phyloP scores from a whole-genome alignment of 129 eudicot species.

The Pulicaria dysenterica region DNA sequence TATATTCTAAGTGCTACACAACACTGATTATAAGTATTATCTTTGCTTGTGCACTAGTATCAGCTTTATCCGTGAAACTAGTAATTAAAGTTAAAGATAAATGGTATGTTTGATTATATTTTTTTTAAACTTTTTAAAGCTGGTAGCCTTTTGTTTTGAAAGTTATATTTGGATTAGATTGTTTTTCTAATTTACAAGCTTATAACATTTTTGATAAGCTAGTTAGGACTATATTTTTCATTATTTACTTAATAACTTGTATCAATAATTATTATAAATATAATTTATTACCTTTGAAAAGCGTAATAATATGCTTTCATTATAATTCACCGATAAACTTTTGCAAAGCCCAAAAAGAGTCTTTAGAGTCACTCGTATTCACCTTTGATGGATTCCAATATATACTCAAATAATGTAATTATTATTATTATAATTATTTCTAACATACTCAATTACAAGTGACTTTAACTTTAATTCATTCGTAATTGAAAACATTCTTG shows the following conservation, averaged over 20 bases:
- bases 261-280: neutral
- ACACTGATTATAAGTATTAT: no score
- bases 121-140: no score
- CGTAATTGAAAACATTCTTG: conserved; percentile 3
- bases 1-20: no score
- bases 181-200: no score
- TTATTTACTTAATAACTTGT: neutral
- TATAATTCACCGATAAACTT: conserved; percentile 29
- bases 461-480: conserved; percentile 35
- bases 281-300: neutral
- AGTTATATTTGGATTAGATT: no score
- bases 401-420: conserved; percentile 36
- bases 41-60: no score
- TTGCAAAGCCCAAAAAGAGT: conserved; percentile 24
- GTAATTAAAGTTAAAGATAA: no score
- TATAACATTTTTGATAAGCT: no score
- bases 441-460: conserved; percentile 41
- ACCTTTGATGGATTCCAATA: conserved; percentile 20
- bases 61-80: no score
- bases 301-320: conserved; percentile 18
- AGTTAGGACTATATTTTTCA: no score
- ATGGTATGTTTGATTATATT: no score
- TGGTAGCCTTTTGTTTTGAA: no score
- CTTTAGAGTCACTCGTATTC: conserved; percentile 32
- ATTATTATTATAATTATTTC: conserved; percentile 17